Evolutionary conservation across 2,329 filamentous ascomycete genomes (phyloP), one percentile per base, ranked within the genome.

Genomic region (Pseudogymnoascus sp.): DNA sequence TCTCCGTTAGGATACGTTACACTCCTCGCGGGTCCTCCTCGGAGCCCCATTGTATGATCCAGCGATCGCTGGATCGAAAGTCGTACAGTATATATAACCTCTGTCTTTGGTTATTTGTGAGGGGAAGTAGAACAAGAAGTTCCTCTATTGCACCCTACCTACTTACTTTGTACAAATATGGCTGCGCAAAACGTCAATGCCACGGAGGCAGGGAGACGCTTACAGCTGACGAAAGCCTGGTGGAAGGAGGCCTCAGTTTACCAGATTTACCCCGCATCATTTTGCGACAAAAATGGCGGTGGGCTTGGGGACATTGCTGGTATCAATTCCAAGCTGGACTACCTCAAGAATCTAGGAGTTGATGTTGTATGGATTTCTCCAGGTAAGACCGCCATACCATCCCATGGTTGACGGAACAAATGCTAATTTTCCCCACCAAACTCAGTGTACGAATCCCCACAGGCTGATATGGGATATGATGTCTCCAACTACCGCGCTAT

Each of bases 401-500:
- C 26, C 49, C 26, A 10, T 12, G 10, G n/a, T 19, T 55, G n/a
- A 33, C 29, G n/a, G 8, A 55, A 55, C 49, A 1, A 33, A 55
- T 55, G 49, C 29, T 55, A 55, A 55, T 55, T 10, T n/a, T 55
- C 10, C 19, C 26, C 5, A n/a, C 21, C 26, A 55, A 55, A 55
- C 29, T 16, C 26, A 16, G 83, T 86, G 71, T 85, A 82, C 67
- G 81, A 83, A 64, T 81, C 78, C 6, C 85, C 85, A 0, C 82
- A 86, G 68, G 74, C 81, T 10, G 85, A 88, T 63, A 87, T 88
- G 85, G 86, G 85, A 29, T 88, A 88, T 67, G 86, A 88, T 66
- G 81, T 88, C 11, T 80, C 81, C 0, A 81, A 90, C 69, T 89
- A 89, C 66, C 80, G 86, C 65, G 79, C 77, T 33, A 84, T 90